These are phyloP conservation scores for Saccharomycopsis javanensis DNA, from an alignment of 805 yeast species.

Conservation along the genomic window DNA sequence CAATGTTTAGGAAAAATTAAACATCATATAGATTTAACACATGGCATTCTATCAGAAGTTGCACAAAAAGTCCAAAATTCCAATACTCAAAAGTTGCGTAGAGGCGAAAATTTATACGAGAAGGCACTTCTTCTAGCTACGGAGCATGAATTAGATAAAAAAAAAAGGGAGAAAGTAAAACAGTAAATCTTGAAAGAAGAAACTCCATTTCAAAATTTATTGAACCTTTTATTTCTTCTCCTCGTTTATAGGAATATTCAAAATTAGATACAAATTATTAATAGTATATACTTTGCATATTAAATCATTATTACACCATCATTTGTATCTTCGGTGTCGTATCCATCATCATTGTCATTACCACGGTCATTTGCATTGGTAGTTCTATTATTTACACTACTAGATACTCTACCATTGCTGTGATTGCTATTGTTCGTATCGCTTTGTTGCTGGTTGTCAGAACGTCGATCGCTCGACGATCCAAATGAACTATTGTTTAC, in stretches of 20 bases:
- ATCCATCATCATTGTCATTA: not conserved
- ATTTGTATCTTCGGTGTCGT: not conserved
- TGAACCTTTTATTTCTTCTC: not conserved
- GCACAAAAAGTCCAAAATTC: not conserved
- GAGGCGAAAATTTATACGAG: not conserved
- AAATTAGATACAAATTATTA: no score
- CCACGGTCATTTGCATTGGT: not conserved
- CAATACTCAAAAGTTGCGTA: not conserved
- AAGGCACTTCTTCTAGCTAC: not conserved
- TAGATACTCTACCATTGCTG: not conserved
- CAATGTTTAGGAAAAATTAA: conserved; percentile 17
- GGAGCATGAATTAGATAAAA: not conserved
- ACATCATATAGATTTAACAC: conserved; percentile 9
- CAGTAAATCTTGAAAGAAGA: not conserved
- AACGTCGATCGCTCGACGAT: not conserved
- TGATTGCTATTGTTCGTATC: not conserved
- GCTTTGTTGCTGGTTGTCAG: not conserved
- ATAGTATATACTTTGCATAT: not conserved
- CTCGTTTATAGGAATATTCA: no score
- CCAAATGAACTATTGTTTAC: conserved; percentile 1
- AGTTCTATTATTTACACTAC: not conserved
- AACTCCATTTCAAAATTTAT: not conserved
- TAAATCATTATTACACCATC: not conserved
- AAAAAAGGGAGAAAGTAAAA: not conserved
- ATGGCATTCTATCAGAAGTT: conserved; percentile 7